Evolutionary conservation across 805 yeast genomes (phyloP).

Genomic region (Blastobotrys mokoenaii): DNA sequence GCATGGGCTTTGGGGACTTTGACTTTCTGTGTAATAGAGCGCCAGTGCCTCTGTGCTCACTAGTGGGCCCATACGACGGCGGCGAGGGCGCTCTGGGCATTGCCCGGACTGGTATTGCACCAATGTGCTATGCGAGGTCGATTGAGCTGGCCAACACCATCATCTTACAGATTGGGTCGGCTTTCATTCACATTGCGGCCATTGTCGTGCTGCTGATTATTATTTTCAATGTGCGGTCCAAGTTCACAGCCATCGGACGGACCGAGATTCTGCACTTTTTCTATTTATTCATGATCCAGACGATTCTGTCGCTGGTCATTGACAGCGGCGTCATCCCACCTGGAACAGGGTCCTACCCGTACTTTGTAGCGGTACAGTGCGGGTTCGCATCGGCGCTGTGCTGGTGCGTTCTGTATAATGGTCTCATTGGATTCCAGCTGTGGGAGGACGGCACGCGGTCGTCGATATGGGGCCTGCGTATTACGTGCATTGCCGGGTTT

Average conservation of each 20-base stretch:
- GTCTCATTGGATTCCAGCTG: constrained; percentile 74
- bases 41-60: constrained; percentile 73
- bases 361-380: constrained; percentile 74
- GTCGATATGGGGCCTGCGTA: constrained; percentile 51
- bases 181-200: constrained; percentile 75
- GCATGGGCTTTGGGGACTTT: constrained; percentile 64
- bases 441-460: constrained; percentile 88
- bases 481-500: constrained; percentile 49
- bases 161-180: constrained; percentile 81
- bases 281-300: constrained; percentile 48
- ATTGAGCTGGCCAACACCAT: constrained; percentile 85
- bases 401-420: constrained; percentile 59
- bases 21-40: constrained; percentile 52
- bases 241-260: constrained; percentile 93
- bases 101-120: constrained; percentile 48
- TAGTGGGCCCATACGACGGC: constrained; percentile 45
- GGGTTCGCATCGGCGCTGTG: constrained; percentile 70
- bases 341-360: constrained; percentile 63
- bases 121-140: constrained; percentile 77
- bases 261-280: constrained; percentile 73
- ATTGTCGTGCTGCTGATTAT: constrained; percentile 58
- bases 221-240: constrained; percentile 65
- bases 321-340: constrained; percentile 94
- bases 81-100: constrained; percentile 13
- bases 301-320: constrained; percentile 62